phyloP scores from a whole-genome alignment of 306 rosid species.

The Glycine soja region DNA sequence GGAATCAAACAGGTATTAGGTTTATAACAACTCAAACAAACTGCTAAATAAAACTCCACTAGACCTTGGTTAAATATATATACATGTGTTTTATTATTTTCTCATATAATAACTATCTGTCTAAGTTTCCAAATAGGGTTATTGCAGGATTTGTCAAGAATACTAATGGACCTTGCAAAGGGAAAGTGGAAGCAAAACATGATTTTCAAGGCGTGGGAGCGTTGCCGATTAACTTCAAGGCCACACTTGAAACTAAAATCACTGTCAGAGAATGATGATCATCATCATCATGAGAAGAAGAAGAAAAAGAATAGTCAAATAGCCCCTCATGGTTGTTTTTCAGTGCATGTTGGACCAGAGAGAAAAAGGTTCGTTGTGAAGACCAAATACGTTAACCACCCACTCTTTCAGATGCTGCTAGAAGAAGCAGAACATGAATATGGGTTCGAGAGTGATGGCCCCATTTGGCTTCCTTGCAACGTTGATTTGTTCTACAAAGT shows the following conservation, averaged over 20 bases:
- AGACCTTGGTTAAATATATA: too few species aligned
- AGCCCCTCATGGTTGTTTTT: constrained; percentile 37
- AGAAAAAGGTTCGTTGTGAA: constrained; percentile 44
- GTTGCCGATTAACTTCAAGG: constrained; percentile 34
- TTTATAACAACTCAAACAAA: too few species aligned
- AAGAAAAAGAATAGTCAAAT: background rate
- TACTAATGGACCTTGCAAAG: too few species aligned
- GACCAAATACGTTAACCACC: constrained; percentile 40
- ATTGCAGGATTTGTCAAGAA: too few species aligned
- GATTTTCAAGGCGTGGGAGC: constrained; percentile 52
- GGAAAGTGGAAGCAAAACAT: constrained; percentile 48
- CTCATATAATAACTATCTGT: too few species aligned
- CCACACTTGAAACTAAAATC: background rate
- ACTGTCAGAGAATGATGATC: background rate
- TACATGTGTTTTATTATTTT: too few species aligned
- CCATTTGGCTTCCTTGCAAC: constrained; percentile 73
- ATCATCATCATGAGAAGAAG: too few species aligned
- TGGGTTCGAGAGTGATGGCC: constrained; percentile 50
- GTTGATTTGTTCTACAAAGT: constrained; percentile 68
- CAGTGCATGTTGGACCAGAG: constrained; percentile 48
- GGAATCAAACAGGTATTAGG: too few species aligned
- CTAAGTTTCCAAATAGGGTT: too few species aligned
- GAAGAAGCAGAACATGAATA: constrained; percentile 52
- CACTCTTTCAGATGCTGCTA: constrained; percentile 40
- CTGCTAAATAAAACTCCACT: too few species aligned